Base-by-base conservation (phyloP, 2,329 filamentous ascomycete genomes). In the Aureobasidium sp. region DNA sequence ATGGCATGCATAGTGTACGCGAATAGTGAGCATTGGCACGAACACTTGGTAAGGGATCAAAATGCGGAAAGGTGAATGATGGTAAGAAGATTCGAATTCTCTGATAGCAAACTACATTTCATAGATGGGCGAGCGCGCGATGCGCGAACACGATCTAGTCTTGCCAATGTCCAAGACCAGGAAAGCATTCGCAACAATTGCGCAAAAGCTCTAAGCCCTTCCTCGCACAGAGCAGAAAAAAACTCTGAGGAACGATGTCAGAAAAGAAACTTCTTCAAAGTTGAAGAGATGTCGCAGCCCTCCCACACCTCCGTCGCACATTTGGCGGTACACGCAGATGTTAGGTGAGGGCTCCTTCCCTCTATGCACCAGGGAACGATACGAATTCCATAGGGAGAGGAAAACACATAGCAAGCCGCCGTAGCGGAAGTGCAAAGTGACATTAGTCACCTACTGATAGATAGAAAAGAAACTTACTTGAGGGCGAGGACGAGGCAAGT, bases 321-420 rank as follows among this genome's bases (percentile, higher is more conserved):
- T 63, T 47, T 47, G 54, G 65, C 69, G 47, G 45, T 60, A 67
- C 67, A 64, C 68, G 67, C 68, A 68, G 70, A 70, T 76, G 74
- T 66, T 60, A 72, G 71, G 71, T 74, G 74, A 71, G 73, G 69
- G 70, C 65, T 65, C 68, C 66, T 68, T 74, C 68, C 59, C 54
- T 75, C 73, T 64, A 74, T 67, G 70, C 69, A 67, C 69, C 72
- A 73, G 74, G 74, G 74, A 77, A 76, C 74, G 74, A 74, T 74
- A 70, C 70, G 68, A 69, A 67, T 72, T 66, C 69, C 73, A 76
- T 67, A 54, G 31, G 46, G 37, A 53, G 37, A 38, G 68, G 67
- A 71, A 67, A 70, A 71, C 71, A 70, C 72, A 73, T 72, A 75
- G 73, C 73, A 73, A 72, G 73, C 69, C 70, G 65, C 73, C 70